Conservation (phyloP, 805 yeast species). For the Kregervanrija delftensis region DNA sequence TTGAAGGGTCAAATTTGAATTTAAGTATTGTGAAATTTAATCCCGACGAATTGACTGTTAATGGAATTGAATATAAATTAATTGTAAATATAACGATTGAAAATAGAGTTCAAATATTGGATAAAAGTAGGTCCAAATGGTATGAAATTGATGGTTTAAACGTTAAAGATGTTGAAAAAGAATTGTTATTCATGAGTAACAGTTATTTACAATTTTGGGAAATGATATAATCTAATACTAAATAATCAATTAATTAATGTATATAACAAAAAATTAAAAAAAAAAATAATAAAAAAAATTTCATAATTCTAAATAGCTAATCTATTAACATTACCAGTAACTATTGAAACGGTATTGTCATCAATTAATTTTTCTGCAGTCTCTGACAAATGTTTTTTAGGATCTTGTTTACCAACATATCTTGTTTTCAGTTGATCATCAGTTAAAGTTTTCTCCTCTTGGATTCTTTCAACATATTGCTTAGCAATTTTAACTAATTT, state of each 20-base stretch:
- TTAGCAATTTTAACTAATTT: constrained; percentile 85
- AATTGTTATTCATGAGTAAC: constrained; percentile 55
- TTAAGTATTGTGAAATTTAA: constrained; percentile 62
- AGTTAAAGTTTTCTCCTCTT: constrained; percentile 82
- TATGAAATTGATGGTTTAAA: constrained; percentile 47
- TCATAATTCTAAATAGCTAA: constrained; percentile 66
- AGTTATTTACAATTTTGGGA: constrained; percentile 68
- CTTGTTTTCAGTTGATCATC: constrained; percentile 91
- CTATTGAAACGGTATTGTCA: constrained; percentile 79
- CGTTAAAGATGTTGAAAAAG: constrained; percentile 42
- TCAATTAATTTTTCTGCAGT: constrained; percentile 83
- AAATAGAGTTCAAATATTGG: constrained; percentile 44
- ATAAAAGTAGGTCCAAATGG: constrained; percentile 43
- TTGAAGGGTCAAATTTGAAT: constrained; percentile 37
- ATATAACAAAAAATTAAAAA: neutral
- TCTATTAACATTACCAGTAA: constrained; percentile 85
- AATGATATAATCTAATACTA: constrained; percentile 2
- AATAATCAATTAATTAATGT: neutral
- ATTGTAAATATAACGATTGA: constrained; percentile 43
- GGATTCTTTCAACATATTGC: constrained; percentile 81
- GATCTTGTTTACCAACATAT: constrained; percentile 97
- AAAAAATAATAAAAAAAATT: neutral
- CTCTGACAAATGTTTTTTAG: constrained; percentile 91
- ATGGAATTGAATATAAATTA: constrained; percentile 32
- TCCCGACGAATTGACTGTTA: constrained; percentile 25